phyloP scores from a whole-genome alignment of 768 basidiomycete genomes.

The Sutorius australiensis region DNA sequence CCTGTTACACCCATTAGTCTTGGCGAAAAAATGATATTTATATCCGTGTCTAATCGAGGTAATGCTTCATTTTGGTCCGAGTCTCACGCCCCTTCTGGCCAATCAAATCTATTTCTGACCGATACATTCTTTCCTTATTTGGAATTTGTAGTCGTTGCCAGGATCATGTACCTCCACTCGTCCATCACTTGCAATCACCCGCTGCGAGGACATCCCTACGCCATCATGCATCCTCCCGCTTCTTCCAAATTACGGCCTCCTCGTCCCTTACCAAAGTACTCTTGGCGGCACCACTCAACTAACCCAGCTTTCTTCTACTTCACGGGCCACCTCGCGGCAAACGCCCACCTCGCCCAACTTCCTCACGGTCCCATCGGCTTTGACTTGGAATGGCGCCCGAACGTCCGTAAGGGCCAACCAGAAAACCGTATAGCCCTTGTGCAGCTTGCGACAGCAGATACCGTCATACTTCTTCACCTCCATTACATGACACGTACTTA shows the following conservation, averaged over 20 bases:
- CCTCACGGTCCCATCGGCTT: slow-evolving; percentile 47
- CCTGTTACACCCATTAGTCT: slow-evolving; percentile 31
- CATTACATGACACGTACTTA: slow-evolving; percentile 48
- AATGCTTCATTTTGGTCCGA: slow-evolving; percentile 21
- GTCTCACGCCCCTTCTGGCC: slow-evolving; percentile 15
- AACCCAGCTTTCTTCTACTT: slow-evolving; percentile 27
- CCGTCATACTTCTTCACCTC: slow-evolving; percentile 63
- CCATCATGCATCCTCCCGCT: slow-evolving; percentile 7
- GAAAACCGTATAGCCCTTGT: slow-evolving; percentile 72
- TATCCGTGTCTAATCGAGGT: slow-evolving; percentile 19
- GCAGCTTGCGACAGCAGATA: slow-evolving; percentile 58
- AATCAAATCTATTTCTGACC: slow-evolving; percentile 25
- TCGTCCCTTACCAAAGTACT: slow-evolving; percentile 16
- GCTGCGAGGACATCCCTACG: slow-evolving; percentile 2
- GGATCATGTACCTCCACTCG: background rate
- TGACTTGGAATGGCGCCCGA: slow-evolving; percentile 80
- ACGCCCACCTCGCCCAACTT: slow-evolving; percentile 17
- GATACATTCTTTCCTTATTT: slow-evolving; percentile 10
- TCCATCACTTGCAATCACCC: slow-evolving; percentile 1
- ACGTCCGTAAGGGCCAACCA: slow-evolving; percentile 43
- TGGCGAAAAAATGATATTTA: slow-evolving; percentile 32
- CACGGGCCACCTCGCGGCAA: slow-evolving; percentile 32
- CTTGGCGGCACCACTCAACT: slow-evolving; percentile 15
- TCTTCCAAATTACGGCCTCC: background rate
- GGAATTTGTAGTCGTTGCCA: slow-evolving; percentile 9